Evolutionary conservation across 352 stramenopile genomes (phyloP).

Genomic region (Pythium phragmiticola): DNA sequence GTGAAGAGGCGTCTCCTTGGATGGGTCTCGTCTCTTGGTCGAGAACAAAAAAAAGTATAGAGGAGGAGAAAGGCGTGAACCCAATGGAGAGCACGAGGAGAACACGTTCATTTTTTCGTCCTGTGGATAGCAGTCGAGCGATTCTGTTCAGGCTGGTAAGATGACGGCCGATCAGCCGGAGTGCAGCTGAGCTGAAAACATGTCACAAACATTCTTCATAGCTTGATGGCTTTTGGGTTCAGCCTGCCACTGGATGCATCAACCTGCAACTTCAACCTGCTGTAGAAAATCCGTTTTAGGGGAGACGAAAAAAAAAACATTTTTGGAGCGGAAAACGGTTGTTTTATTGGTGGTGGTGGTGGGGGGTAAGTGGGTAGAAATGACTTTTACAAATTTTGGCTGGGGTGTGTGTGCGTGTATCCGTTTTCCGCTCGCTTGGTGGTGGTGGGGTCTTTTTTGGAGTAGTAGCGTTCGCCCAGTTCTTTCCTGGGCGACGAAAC

Average conservation of each 20-base stretch:
- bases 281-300: no score
- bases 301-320: neutral
- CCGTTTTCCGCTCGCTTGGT: neutral
- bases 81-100: neutral
- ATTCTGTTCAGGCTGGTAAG: neutral
- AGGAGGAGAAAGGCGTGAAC: neutral
- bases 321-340: neutral
- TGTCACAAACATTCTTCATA: no score
- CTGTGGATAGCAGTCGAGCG: neutral
- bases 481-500: constrained; percentile 2
- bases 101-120: neutral
- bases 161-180: neutral
- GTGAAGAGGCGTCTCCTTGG: neutral
- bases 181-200: neutral
- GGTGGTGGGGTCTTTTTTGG: neutral
- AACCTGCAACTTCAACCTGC: no score
- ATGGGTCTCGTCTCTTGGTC: neutral
- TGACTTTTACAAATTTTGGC: constrained; percentile 9
- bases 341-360: constrained; percentile 1
- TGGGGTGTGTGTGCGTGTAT: neutral
- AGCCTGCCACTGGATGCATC: no score
- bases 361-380: neutral
- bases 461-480: neutral
- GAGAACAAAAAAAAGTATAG: neutral
- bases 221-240: no score